A percentile compares a stretch with the other conserved stretches of the same genome.
phyloP scores from a whole-genome alignment of 2,329 filamentous ascomycete genomes.

The Stemphylium lycopersici region DNA sequence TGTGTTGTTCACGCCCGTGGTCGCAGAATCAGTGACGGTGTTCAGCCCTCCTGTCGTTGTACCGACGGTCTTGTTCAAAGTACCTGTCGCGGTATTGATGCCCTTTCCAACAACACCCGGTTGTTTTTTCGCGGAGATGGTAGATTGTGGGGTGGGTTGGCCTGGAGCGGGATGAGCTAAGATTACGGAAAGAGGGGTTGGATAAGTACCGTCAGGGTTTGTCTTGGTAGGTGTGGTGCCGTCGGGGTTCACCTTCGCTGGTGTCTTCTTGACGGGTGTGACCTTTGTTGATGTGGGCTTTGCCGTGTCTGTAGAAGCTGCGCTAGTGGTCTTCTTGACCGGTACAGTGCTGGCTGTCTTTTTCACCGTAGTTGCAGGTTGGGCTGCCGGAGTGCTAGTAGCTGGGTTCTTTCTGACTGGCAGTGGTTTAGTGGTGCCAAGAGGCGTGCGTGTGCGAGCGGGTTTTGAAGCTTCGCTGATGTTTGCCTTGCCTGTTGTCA shows the following conservation, averaged over 20 bases:
- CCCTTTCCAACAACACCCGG: conserved; percentile 44
- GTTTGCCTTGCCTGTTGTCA: conserved; percentile 24
- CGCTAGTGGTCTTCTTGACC: conserved; percentile 21
- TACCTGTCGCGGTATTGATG: conserved; percentile 42
- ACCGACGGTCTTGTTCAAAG: conserved; percentile 44
- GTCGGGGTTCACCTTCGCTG: conserved; percentile 21
- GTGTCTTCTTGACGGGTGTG: conserved; percentile 34
- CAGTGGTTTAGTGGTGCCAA: conserved; percentile 29
- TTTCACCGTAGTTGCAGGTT: conserved; percentile 17
- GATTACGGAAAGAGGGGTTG: conserved; percentile 35
- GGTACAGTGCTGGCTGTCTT: conserved; percentile 18
- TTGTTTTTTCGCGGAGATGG: conserved; percentile 32
- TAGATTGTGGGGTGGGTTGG: conserved; percentile 23
- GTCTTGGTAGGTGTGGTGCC: conserved; percentile 12
- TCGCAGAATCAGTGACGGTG: conserved; percentile 47
- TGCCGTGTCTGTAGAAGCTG: conserved; percentile 6
- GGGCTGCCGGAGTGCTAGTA: conserved; percentile 7
- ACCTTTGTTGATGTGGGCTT: conserved; percentile 23
- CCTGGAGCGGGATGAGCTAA: conserved; percentile 36
- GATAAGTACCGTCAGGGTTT: conserved; percentile 35
- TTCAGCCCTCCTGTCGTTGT: conserved; percentile 46
- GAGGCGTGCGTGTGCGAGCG: conserved; percentile 17
- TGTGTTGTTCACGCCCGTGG: conserved; percentile 43
- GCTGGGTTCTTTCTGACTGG: conserved; percentile 15
- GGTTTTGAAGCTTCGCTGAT: conserved; percentile 25